Evolutionary conservation across 345 rosid species (phyloP).

Genomic region (Syzygium aqueum): DNA sequence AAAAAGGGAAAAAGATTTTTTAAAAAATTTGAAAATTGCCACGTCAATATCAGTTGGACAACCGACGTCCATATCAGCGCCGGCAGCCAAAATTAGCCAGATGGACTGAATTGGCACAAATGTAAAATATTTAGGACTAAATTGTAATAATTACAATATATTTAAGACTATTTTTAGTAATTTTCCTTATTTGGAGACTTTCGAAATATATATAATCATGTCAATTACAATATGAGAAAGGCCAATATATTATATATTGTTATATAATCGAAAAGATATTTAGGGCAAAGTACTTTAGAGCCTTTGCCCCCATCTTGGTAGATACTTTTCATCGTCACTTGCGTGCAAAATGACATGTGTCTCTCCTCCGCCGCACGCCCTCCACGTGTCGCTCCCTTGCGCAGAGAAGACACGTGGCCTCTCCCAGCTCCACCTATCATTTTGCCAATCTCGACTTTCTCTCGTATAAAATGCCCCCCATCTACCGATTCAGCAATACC

Average conservation of each 20-base stretch:
- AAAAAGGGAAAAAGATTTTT: too few species aligned
- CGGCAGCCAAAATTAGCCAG: too few species aligned
- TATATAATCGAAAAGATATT: neutral
- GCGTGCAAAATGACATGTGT: neutral
- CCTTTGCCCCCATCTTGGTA: neutral
- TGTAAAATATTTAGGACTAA: too few species aligned
- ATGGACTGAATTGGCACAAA: too few species aligned
- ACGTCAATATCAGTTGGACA: too few species aligned
- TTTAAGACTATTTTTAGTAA: too few species aligned
- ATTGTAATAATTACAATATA: too few species aligned
- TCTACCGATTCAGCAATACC: neutral
- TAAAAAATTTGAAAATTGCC: too few species aligned
- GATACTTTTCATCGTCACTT: neutral
- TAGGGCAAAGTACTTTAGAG: neutral
- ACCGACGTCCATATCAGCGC: too few species aligned
- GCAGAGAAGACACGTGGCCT: neutral
- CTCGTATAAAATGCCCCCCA: neutral
- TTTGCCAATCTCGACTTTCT: too few species aligned
- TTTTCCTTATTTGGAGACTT: neutral
- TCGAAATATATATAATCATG: neutral
- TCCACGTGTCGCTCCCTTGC: neutral
- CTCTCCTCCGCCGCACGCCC: neutral
- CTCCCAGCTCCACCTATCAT: neutral
- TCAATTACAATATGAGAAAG: too few species aligned
- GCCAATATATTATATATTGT: neutral